These are phyloP conservation scores for Nakaseomyces glabratus DNA, from an alignment of 1,139 yeast species.

Conservation along the genomic window DNA sequence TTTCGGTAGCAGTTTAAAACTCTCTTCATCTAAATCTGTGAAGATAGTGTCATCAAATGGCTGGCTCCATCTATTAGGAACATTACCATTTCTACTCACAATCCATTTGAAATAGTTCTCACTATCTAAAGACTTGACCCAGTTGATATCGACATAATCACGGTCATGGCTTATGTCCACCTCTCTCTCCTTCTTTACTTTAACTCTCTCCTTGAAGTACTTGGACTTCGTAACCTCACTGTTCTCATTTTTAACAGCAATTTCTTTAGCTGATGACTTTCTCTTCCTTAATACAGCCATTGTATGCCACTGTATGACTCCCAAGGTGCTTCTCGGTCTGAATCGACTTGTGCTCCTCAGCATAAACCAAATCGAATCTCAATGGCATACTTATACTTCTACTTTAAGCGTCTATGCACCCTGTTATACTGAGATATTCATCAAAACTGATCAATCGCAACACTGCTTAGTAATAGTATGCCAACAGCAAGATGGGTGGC, in stretches of 20 bases:
- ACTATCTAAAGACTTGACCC: slow-evolving; percentile 24
- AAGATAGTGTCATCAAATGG: slow-evolving; percentile 14
- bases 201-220: not conserved
- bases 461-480: no score
- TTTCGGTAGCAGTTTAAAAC: slow-evolving; percentile 30
- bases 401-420: no score
- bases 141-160: slow-evolving; percentile 16
- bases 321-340: no score
- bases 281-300: slow-evolving; percentile 4
- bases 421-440: no score
- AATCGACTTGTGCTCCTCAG: not conserved
- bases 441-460: no score
- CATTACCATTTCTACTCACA: slow-evolving; percentile 21
- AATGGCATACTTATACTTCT: no score
- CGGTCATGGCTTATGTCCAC: not conserved
- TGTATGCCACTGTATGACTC: no score
- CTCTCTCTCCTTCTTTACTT: not conserved
- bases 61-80: slow-evolving; percentile 19
- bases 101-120: slow-evolving; percentile 25
- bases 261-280: no score
- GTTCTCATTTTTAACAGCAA: not conserved
- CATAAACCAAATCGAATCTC: no score
- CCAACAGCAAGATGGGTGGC: no score
- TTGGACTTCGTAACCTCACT: no score
- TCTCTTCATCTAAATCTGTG: slow-evolving; percentile 9